Conservation (phyloP, 2,329 filamentous ascomycete species). For the Exophiala dermatitidis region DNA sequence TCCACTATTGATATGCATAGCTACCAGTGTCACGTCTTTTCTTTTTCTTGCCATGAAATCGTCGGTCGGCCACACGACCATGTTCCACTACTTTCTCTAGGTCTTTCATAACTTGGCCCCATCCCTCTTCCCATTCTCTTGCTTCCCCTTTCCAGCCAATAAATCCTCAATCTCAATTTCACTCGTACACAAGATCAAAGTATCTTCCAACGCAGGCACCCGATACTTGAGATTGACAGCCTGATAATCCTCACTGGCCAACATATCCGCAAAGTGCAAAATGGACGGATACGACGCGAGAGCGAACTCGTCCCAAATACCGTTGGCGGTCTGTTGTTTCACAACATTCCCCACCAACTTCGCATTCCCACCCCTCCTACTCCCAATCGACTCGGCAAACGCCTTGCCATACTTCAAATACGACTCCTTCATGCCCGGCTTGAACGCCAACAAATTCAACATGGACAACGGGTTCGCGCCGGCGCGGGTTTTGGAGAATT, state of each 20-base stretch:
- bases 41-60: no score
- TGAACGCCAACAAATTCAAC: constrained; percentile 57
- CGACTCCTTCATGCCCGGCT: constrained; percentile 40
- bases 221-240: constrained; percentile 49
- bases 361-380: constrained; percentile 49
- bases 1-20: no score
- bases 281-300: constrained; percentile 59
- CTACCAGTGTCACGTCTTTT: no score
- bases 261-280: constrained; percentile 56
- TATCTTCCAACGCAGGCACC: constrained; percentile 46
- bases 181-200: constrained; percentile 48
- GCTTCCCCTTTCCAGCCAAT: not conserved
- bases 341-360: constrained; percentile 57
- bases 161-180: constrained; percentile 40
- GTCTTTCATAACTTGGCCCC: constrained; percentile 27
- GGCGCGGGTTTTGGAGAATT: constrained; percentile 29
- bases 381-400: constrained; percentile 40
- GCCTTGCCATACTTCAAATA: constrained; percentile 54
- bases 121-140: constrained; percentile 8
- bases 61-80: no score
- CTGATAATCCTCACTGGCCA: constrained; percentile 52
- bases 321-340: constrained; percentile 21
- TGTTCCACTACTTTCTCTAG: not conserved
- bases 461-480: constrained; percentile 49
- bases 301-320: constrained; percentile 56